These are phyloP conservation scores for Penicillium odoratum DNA, from an alignment of 495 filamentous ascomycete species.

Conservation along the genomic window DNA sequence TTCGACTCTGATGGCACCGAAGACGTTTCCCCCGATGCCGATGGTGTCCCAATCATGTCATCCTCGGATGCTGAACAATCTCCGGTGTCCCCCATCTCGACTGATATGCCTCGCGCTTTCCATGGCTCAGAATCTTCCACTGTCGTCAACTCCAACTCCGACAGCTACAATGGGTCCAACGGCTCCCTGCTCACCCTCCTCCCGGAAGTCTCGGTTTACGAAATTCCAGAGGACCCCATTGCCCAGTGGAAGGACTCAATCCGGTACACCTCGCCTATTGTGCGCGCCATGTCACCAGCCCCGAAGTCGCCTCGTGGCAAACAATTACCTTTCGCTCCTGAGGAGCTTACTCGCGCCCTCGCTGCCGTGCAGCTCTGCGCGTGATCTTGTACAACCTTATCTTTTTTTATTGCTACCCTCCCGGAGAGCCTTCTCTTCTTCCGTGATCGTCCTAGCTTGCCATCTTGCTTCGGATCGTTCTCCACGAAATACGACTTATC, in stretches of 20 bases:
- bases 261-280: slow-evolving; percentile 35
- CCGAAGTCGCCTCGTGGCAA: slow-evolving; percentile 31
- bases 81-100: background rate
- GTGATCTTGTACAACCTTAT: slow-evolving; percentile 19
- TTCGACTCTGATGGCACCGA: slow-evolving; percentile 12
- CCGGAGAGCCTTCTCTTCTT: slow-evolving; percentile 21
- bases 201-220: slow-evolving; percentile 23
- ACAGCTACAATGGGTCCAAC: slow-evolving; percentile 40
- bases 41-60: slow-evolving; percentile 22
- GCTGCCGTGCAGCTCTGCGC: slow-evolving; percentile 42
- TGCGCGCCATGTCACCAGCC: slow-evolving; percentile 27
- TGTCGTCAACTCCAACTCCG: slow-evolving; percentile 33
- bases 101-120: slow-evolving; percentile 24
- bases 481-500: background rate
- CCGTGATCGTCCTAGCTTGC: slow-evolving; percentile 13
- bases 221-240: slow-evolving; percentile 33
- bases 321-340: slow-evolving; percentile 37
- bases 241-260: slow-evolving; percentile 39
- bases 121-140: slow-evolving; percentile 44
- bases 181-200: slow-evolving; percentile 45
- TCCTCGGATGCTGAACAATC: background rate
- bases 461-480: background rate
- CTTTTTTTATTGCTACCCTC: slow-evolving; percentile 13
- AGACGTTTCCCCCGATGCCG: slow-evolving; percentile 24
- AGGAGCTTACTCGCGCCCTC: slow-evolving; percentile 46